Evolutionary conservation across 495 filamentous ascomycete genomes (phyloP), one percentile per base, ranked within the genome.

Genomic region (Patellaria atrata): DNA sequence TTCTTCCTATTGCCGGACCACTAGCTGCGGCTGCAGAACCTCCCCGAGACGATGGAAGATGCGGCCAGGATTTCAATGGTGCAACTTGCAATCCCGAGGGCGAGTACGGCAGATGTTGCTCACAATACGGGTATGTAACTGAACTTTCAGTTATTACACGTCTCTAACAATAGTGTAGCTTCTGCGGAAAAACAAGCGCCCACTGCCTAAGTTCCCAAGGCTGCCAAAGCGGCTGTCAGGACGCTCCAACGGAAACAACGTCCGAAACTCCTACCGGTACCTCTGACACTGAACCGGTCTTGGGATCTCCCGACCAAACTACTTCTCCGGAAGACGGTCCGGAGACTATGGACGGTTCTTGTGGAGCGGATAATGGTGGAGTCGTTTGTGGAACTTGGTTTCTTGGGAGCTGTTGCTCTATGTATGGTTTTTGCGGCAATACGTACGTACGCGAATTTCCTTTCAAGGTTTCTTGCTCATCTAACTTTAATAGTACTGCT

Each of bases 351-450:
- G 44, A 70, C 46, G 66, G 66, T n/a, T 59, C 54, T 32, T 70
- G 66, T 35, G 66, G 66, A 34, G 48, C 51, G 13, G 47, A 39
- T 12, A 64, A 65, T 42, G 57, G 54, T 15, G 55, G 54, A 12
- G 61, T 57, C 9, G 42, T 64, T 7, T 70, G 65, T 40, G 64
- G 65, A 7, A 45, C 64, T 33, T 70, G 64, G 65, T 41, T 47
- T 9, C 54, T 59, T 25, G 65, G 65, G 18, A 42, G 51, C 39
- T 70, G 65, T 44, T 70, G 65, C 43, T 65, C 60, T 15, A 54
- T 62, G 55, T 70, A 67, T 44, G 65, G 65, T 19, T 59, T 48
- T 40, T 59, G 56, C 29, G 56, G 56, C 10, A 51, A 50, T 35
- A 50, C 52, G 22, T 40, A 29, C 7, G 41, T 41, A 12, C 20